Evolutionary conservation across 2,329 filamentous ascomycete species (phyloP).

Genomic region (Sporothrix mexicana): DNA sequence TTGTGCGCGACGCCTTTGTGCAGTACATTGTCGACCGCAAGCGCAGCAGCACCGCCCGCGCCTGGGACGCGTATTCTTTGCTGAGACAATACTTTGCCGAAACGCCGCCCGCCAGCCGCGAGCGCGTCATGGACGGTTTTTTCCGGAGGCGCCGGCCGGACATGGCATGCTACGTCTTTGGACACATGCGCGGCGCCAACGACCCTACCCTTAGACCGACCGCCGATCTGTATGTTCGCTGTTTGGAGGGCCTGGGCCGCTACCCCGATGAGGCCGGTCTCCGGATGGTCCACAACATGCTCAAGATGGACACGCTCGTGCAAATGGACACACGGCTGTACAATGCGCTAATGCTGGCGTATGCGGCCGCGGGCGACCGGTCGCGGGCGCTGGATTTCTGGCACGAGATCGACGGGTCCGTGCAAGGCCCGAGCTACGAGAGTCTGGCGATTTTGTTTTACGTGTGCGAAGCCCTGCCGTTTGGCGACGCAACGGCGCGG

Average conservation of each 20-base stretch:
- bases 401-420: conserved; percentile 78
- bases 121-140: conserved; percentile 79
- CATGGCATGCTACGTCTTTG: conserved; percentile 85
- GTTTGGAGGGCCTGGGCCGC: conserved; percentile 76
- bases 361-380: conserved; percentile 71
- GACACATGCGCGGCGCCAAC: conserved; percentile 86
- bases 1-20: conserved; percentile 70
- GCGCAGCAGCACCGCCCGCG: conserved; percentile 64
- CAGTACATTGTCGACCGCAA: conserved; percentile 68
- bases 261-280: conserved; percentile 59
- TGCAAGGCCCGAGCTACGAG: conserved; percentile 84
- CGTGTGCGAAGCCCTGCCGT: conserved; percentile 69
- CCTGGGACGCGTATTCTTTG: conserved; percentile 71
- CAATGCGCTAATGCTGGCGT: conserved; percentile 87
- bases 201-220: conserved; percentile 69
- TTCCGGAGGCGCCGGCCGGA: conserved; percentile 77
- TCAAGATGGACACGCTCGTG: conserved; percentile 87
- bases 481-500: conserved; percentile 64
- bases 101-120: conserved; percentile 68
- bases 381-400: conserved; percentile 77
- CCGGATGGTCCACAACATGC: conserved; percentile 83
- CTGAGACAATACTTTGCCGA: conserved; percentile 69
- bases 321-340: conserved; percentile 76
- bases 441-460: conserved; percentile 83
- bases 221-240: conserved; percentile 75